Conservation (phyloP, 345 rosid species). For the Brassica rapa region DNA sequence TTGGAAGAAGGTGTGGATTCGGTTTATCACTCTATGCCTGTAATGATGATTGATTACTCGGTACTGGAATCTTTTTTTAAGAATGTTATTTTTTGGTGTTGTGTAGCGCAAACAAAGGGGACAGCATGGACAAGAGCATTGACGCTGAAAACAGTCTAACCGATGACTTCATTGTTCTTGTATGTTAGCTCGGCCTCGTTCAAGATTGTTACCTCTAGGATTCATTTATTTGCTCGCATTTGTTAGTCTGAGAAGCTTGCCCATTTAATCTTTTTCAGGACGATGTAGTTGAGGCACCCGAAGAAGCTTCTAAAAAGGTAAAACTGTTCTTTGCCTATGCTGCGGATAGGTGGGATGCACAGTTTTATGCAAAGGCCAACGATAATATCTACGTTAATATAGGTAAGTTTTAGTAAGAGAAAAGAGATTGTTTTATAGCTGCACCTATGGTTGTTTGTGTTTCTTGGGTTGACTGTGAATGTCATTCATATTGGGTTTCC, state of each 20-base stretch:
- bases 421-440: background rate
- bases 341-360: slow-evolving; percentile 78
- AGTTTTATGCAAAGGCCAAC: slow-evolving; percentile 78
- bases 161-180: slow-evolving; percentile 69
- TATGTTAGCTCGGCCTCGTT: slow-evolving; percentile 43
- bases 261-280: slow-evolving; percentile 47
- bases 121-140: slow-evolving; percentile 59
- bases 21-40: slow-evolving; percentile 15
- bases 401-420: slow-evolving; percentile 49
- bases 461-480: background rate
- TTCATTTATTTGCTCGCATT: background rate
- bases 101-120: slow-evolving; percentile 68
- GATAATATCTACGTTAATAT: slow-evolving; percentile 74
- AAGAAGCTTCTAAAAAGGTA: slow-evolving; percentile 60
- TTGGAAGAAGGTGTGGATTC: slow-evolving; percentile 79
- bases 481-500: background rate
- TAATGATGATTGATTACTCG: background rate
- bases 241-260: slow-evolving; percentile 26
- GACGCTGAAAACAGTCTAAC: slow-evolving; percentile 67
- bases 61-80: slow-evolving; percentile 9
- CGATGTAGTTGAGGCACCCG: slow-evolving; percentile 59
- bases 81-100: background rate
- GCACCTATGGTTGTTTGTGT: background rate
- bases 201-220: slow-evolving; percentile 4
- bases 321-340: slow-evolving; percentile 64